Evolutionary conservation across 768 basidiomycete species (phyloP).

Genomic region (Mrakia frigida): DNA sequence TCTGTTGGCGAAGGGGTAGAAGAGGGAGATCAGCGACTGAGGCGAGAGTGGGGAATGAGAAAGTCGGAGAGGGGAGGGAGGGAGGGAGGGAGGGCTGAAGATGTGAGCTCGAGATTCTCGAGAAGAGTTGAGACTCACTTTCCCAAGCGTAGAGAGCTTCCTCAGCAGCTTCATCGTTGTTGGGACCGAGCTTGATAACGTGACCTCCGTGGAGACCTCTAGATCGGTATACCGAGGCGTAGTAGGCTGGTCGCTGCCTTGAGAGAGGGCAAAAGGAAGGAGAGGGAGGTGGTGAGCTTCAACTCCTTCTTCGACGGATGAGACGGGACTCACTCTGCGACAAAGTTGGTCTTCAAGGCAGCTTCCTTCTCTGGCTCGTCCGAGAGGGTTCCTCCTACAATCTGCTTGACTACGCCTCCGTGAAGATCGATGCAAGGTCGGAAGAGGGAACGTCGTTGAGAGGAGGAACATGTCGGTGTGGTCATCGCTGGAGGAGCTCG

Average conservation of each 20-base stretch:
- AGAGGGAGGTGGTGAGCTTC: not conserved
- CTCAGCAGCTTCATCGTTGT: constrained; percentile 82
- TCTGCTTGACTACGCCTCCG: constrained; percentile 93
- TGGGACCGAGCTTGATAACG: constrained; percentile 88
- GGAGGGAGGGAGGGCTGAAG: not conserved
- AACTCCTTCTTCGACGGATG: not conserved
- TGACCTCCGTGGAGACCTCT: constrained; percentile 77
- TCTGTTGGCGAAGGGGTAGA: constrained; percentile 47
- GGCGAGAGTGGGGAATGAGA: not conserved
- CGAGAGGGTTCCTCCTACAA: constrained; percentile 82
- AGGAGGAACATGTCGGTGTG: not conserved
- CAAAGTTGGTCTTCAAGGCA: constrained; percentile 88
- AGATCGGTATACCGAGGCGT: constrained; percentile 68
- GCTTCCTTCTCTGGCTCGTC: constrained; percentile 85
- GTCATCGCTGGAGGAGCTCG: not conserved
- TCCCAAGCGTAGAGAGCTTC: constrained; percentile 82
- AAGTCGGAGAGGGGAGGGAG: not conserved
- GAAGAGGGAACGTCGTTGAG: constrained; percentile 49
- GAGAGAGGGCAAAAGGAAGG: constrained; percentile 10
- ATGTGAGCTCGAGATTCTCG: not conserved
- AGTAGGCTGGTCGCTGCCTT: constrained; percentile 73
- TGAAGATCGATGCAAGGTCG: constrained; percentile 96
- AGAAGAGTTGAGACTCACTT: constrained; percentile 49
- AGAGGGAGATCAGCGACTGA: not conserved
- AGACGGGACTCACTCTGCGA: constrained; percentile 64